These are phyloP conservation scores for Boletus pseudopeckii DNA, from an alignment of 768 basidiomycete genomes.

Conservation along the genomic window DNA sequence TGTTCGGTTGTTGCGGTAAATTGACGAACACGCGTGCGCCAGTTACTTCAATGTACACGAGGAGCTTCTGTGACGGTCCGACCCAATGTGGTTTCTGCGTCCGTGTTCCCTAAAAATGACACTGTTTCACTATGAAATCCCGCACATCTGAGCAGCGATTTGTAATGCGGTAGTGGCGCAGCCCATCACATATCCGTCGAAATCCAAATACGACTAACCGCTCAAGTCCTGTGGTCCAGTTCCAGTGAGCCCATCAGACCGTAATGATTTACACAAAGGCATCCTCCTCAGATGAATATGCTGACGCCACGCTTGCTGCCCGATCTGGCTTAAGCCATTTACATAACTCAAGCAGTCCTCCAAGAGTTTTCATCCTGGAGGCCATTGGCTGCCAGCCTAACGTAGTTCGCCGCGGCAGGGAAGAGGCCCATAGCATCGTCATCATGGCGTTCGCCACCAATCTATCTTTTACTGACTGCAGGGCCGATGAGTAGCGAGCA, in stretches of 20 bases:
- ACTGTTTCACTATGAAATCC: not conserved
- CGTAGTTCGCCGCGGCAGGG: not conserved
- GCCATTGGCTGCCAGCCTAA: not conserved
- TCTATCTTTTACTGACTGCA: not conserved
- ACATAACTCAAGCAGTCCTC: not conserved
- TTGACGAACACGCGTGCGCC: not conserved
- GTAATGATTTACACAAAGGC: not conserved
- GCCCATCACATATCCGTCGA: not conserved
- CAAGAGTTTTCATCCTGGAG: not conserved
- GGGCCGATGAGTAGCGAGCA: not conserved
- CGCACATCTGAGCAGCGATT: not conserved
- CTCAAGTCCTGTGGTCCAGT: not conserved
- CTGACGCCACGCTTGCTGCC: not conserved
- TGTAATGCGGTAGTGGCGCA: not conserved
- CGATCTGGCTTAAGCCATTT: not conserved
- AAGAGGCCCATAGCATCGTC: not conserved
- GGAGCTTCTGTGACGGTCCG: constrained; percentile 37
- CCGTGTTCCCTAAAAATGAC: not conserved
- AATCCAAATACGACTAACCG: not conserved
- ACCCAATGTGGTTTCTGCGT: not conserved
- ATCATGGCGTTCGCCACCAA: not conserved
- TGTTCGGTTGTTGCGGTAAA: not conserved
- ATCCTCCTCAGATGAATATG: too few species aligned
- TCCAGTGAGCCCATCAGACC: not conserved
- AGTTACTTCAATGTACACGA: constrained; percentile 56